These are phyloP conservation scores for Cercospora zeina DNA, from an alignment of 2,329 filamentous ascomycete genomes.

Conservation along the genomic window DNA sequence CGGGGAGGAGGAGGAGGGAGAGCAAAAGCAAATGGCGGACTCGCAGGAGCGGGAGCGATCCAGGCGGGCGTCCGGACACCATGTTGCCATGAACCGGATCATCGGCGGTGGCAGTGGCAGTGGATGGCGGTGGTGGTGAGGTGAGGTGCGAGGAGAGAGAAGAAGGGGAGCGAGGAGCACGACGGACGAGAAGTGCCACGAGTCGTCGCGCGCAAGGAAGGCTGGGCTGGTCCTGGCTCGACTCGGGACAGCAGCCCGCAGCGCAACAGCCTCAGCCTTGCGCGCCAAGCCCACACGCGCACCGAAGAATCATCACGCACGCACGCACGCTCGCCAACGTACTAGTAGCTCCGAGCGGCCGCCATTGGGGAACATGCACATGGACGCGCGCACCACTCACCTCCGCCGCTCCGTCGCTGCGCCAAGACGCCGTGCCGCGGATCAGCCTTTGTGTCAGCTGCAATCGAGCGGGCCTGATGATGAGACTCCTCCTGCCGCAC, in stretches of 20 bases:
- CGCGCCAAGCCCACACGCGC: too few relatives aligned
- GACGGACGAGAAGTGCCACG: too few relatives aligned
- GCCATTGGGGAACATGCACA: conserved; percentile 5
- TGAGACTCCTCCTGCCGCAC: too few relatives aligned
- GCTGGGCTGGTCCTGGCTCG: too few relatives aligned
- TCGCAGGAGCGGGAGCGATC: conserved; percentile 30
- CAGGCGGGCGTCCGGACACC: conserved; percentile 37
- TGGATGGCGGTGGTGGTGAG: background rate
- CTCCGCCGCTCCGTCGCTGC: background rate
- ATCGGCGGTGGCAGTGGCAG: background rate
- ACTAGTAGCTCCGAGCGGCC: background rate
- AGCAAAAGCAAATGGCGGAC: conserved; percentile 37
- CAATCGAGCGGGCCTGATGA: too few relatives aligned
- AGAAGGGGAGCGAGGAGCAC: background rate
- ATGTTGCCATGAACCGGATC: conserved; percentile 35
- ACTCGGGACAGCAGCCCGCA: too few relatives aligned
- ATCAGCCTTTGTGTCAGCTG: too few relatives aligned
- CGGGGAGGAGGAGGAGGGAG: conserved; percentile 34
- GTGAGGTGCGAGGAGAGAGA: background rate
- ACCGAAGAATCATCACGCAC: too few relatives aligned
- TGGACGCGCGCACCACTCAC: background rate
- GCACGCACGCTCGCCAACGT: background rate
- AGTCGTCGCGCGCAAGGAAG: too few relatives aligned
- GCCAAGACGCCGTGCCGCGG: too few relatives aligned
- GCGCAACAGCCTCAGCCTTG: too few relatives aligned